Evolutionary conservation across 2,329 filamentous ascomycete genomes (phyloP).

Genomic region (Metarhizium sp.): DNA sequence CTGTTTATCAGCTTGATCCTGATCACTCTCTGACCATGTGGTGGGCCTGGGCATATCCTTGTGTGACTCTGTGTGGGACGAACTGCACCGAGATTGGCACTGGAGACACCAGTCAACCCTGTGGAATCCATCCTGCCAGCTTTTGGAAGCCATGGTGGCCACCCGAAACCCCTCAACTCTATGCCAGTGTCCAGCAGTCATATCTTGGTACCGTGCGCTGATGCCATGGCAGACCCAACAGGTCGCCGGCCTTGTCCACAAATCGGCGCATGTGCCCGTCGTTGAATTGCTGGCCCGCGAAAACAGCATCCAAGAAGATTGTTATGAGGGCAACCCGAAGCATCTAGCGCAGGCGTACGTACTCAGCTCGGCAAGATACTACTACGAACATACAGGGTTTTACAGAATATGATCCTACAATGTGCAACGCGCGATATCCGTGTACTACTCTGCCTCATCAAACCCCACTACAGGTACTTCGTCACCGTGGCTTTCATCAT

Average conservation of each 20-base stretch:
- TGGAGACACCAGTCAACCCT: neutral
- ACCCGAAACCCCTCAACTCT: too few species aligned
- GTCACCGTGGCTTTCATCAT: neutral
- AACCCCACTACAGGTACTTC: neutral
- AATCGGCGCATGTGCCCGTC: neutral
- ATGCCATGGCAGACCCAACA: neutral
- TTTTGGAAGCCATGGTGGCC: neutral
- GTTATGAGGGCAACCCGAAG: neutral
- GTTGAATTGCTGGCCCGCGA: neutral
- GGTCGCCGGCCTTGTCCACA: neutral
- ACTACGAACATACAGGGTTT: too few species aligned
- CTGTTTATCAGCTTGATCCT: neutral
- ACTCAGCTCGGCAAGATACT: too few species aligned
- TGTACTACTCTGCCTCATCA: too few species aligned
- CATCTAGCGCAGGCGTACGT: neutral
- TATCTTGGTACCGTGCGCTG: too few species aligned
- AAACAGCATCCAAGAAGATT: neutral
- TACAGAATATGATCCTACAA: too few species aligned
- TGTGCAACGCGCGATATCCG: too few species aligned
- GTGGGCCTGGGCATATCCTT: conserved; percentile 7
- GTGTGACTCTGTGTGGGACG: conserved; percentile 11
- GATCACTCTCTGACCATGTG: conserved; percentile 7
- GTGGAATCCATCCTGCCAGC: too few species aligned
- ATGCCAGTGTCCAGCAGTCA: too few species aligned
- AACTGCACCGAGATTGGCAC: conserved; percentile 9